phyloP scores from a whole-genome alignment of 148 eudicot species.

The Pharnaceum exiguum region DNA sequence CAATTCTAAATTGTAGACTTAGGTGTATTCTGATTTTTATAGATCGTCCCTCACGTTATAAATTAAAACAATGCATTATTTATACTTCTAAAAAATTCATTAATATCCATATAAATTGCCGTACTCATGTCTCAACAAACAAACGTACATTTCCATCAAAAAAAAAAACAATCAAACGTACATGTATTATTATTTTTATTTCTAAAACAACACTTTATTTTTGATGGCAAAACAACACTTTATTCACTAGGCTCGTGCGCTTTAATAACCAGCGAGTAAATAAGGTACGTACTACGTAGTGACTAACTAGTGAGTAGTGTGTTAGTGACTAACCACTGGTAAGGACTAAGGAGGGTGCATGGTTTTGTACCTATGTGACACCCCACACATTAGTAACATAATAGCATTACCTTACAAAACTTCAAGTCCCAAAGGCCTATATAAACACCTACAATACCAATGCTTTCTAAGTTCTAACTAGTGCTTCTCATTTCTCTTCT shows the following conservation, averaged over 20 bases:
- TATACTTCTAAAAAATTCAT: no score
- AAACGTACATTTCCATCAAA: no score
- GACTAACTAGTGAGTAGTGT: constrained; percentile 18
- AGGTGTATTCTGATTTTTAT: no score
- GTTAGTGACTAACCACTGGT: constrained; percentile 17
- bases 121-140: no score
- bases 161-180: no score
- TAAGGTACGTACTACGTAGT: constrained; percentile 12
- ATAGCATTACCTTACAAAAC: not conserved
- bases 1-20: no score
- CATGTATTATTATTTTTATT: no score
- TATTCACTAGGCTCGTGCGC: not conserved
- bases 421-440: constrained; percentile 9
- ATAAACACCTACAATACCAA: constrained; percentile 14
- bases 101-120: no score
- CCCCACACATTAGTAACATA: not conserved
- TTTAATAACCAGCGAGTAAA: not conserved
- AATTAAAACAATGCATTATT: no score
- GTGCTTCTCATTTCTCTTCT: not conserved
- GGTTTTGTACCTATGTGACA: constrained; percentile 17
- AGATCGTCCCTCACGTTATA: no score
- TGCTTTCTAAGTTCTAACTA: not conserved
- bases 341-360: constrained; percentile 24
- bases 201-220: no score
- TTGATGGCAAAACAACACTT: no score